Evolutionary conservation across 176 grass and related monocot genomes (phyloP), one percentile per base, ranked within the genome.

Genomic region (Bothriochloa decipiens): DNA sequence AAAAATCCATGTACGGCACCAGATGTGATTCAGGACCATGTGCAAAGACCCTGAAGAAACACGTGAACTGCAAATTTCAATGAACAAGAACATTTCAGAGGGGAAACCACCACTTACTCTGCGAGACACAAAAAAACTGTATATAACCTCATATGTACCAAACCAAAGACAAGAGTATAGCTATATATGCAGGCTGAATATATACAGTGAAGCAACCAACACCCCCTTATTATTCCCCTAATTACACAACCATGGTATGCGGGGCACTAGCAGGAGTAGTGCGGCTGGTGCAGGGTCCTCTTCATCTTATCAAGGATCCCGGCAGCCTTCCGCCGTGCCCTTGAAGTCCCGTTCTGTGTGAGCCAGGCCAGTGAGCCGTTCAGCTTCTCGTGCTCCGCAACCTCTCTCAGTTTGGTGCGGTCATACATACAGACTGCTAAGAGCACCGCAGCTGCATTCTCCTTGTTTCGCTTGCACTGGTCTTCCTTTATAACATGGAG

Each of bases 261-360:
- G 26, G n/a, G 14, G 79, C 45, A 13, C 84, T 91, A 97, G 84
- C 91, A 97, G 35, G 94, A 94, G 88, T 91, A 77, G 50, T 91
- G 87, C 13, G 89, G 84, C 28, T 70, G 79, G 14, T 70, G 77
- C 76, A 61, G 72, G 36, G 58, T 72, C 76, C 79, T 90, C 87
- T 86, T 97, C 63, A 93, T 82, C 74, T 88, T 97, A 7, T 92
- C 91, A 1, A 97, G 75, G 67, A 97, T 88, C 29, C 89, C 94
- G 0, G 73, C 8, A 1, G 94, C 88, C 86, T 94, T 97, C 33
- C 90, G 78, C 45, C 90, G 36, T 0, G 92, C 90, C 68, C 92
- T 86, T 0, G 86, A 82, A 10, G 89, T 94, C 47, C 94, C 94
- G 6, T 87, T 89, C 71, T 87, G 82, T 7, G 70, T 58, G 17